Base-by-base conservation (phyloP, 345 rosid species). In the Boechera retrofracta region DNA sequence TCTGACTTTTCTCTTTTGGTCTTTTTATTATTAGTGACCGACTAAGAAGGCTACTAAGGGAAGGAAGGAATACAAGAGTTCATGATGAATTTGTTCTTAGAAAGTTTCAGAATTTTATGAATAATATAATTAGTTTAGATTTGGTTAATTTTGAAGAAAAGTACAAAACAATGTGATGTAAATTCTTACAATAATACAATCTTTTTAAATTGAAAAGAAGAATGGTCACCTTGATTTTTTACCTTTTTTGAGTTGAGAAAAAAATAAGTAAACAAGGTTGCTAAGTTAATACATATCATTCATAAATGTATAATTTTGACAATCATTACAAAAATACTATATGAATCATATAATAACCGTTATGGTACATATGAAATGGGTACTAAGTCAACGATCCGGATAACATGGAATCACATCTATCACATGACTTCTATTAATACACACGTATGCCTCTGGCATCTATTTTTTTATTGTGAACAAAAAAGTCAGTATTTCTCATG, bases 321-420 rank as follows among this genome's bases (percentile, higher is more conserved):
- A 29, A 69, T 11, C 31, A 16, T 55, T 3, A 21, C 8, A 67
- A 15, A 28, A 64, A 33, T 47, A 6, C 31, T 55, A 55, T 3
- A 64, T 26, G 38, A 32, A 18, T 48, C 44, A 15, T 49, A 59
- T 49, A 31, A 24, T 53, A 76, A 10, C 54, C 5, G 29, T 51
- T 39, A 24, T 68, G 74, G 74, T 76, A 48, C 1, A 39, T 16
- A 8, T 48, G 41, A 57, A 53, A 53, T 10, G n/a, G n/a, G 15
- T 11, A 41, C 55, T 52, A 54, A 16, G 81, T 77, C 81, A 71
- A 71, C 68, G 81, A 71, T 71, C 81, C 76, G 72, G 72, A 77
- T 77, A 77, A 72, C 62, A 72, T 77, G 81, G 77, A 66, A 57
- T 65, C 81, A 71, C 55, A 64, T 64, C 67, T 48, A 38, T 64